phyloP scores from a whole-genome alignment of 2,329 filamentous ascomycete species.

The Aureobasidium sp. region DNA sequence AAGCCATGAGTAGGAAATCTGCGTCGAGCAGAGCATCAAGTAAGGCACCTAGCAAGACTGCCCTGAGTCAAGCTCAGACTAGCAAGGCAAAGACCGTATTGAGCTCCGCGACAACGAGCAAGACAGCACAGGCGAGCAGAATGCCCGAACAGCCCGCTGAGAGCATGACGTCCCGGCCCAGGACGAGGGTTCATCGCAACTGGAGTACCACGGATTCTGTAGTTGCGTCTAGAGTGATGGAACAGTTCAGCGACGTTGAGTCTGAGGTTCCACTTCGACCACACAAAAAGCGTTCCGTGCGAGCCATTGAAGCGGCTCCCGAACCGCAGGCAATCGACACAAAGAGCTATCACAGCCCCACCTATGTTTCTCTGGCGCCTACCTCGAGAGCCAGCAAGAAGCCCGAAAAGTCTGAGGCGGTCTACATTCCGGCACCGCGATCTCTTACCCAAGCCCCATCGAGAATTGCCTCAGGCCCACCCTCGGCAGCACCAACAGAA shows the following conservation, averaged over 20 bases:
- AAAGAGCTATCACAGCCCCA: constrained; percentile 27
- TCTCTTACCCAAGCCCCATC: neutral
- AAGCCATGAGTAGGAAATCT: constrained; percentile 14
- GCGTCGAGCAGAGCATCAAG: constrained; percentile 12
- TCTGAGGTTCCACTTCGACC: constrained; percentile 19
- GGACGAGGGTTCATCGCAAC: constrained; percentile 25
- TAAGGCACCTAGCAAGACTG: constrained; percentile 16
- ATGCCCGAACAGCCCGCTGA: constrained; percentile 2
- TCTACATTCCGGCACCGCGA: neutral
- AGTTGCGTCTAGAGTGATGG: constrained; percentile 13
- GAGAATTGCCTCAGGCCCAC: neutral
- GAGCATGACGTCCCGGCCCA: neutral
- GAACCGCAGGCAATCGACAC: constrained; percentile 14
- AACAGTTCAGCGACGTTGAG: constrained; percentile 20
- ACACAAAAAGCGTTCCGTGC: constrained; percentile 7
- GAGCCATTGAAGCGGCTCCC: constrained; percentile 30
- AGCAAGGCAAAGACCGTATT: constrained; percentile 13
- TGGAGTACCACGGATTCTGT: constrained; percentile 29
- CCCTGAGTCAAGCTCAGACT: constrained; percentile 15
- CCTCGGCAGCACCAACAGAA: constrained; percentile 16
- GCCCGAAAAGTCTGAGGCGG: neutral
- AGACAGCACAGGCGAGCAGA: constrained; percentile 13
- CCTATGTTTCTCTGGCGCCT: constrained; percentile 22
- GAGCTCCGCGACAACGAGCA: constrained; percentile 1
- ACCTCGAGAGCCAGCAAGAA: neutral